Evolutionary conservation across 2,329 filamentous ascomycete genomes (phyloP), one percentile per base, ranked within the genome.

Genomic region (Trichoderma sp.): DNA sequence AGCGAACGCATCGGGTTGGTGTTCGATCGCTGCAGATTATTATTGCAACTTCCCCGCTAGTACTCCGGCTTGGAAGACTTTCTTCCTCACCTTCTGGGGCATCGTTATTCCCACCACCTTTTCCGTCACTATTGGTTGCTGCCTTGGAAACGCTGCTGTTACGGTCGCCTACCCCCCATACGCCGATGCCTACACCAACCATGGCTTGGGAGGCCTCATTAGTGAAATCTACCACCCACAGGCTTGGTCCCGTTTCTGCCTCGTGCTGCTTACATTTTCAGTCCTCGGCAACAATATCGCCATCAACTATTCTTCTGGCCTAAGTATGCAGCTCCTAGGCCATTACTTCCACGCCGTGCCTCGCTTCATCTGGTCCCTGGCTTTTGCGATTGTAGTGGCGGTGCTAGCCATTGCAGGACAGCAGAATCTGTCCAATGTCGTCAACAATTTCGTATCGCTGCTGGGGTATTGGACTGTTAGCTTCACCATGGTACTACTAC

Each of bases 11-110:
- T 47, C 43, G 43, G 43, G 43, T 4, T 47, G 43, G 43, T 47
- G 43, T 47, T 47, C 43, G 3, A 47, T 47, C 6, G 72, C 73
- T 1, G 73, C 72, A 20, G 73, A 74, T 50, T 74, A 74, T 68
- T 74, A 73, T 26, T 65, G 73, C 47, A 71, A 74, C 59, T 74
- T 73, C 28, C 73, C 73, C 17, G 67, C 34, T 17, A 68, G 67
- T 12, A 74, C 72, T 15, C 73, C 65, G n/a, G 72, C 73, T 23
- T 72, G 73, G 73, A 65, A 73, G 36, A 69, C 72, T 9, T 74
- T 73, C 66, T 71, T 68, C 9, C 58, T 74, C 39, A 74, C 73
- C 6, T 74, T 72, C 36, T 69, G 71, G 17, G 73, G 73, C 12
- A 57, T 74, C 53, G 57, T 68, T 13, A 62, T 74, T 13, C 73